Base-by-base conservation (phyloP, 2,329 filamentous ascomycete species). In the Metarhizium album region DNA sequence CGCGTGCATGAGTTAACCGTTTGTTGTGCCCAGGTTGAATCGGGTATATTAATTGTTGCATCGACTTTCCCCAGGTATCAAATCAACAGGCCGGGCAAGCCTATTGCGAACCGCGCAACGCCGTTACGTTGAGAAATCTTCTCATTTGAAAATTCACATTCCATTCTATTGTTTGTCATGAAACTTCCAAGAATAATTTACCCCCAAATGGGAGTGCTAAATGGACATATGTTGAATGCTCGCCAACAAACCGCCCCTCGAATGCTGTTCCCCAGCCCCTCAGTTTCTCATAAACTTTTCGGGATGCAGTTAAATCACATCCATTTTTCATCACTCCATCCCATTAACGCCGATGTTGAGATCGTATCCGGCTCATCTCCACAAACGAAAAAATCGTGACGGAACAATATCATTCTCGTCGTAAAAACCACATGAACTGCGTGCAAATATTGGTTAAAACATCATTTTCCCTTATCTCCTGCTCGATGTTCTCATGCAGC, bases 311-410 rank as follows among this genome's bases (percentile, higher is more conserved):
- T 59, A 60, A 62, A 64, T 63, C 60, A 64, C 59, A 63, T n/a
- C 60, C 62, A 27, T 47, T 48, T 55, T 55, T 64, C 61, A 60
- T 66, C 67, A 61, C 62, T 59, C 55, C 42, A 49, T 59, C 61
- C 61, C 64, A 62, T 63, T 69, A 75, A 77, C 74, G 74, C 74
- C 74, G 74, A 76, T 78, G 74, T 78, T 78, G 74, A 78, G 72
- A 75, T 77, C 74, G 74, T 74, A 69, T 67, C 65, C 66, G 67
- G 62, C 65, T 62, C 45, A 58, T 59, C 65, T 64, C 61, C 68
- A 71, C 65, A 35, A 48, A 46, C 33, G 47, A 22, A 37, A 45
- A 47, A 47, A 8, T 27, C 16, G 59, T 56, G 23, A 52, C 40
- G 24, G 18, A 11, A 33, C 20, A 22, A 37, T n/a, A n/a, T 7